Evolutionary conservation across 2,329 filamentous ascomycete species (phyloP).

Genomic region (Pseudopyrenochaeta lycopersici): DNA sequence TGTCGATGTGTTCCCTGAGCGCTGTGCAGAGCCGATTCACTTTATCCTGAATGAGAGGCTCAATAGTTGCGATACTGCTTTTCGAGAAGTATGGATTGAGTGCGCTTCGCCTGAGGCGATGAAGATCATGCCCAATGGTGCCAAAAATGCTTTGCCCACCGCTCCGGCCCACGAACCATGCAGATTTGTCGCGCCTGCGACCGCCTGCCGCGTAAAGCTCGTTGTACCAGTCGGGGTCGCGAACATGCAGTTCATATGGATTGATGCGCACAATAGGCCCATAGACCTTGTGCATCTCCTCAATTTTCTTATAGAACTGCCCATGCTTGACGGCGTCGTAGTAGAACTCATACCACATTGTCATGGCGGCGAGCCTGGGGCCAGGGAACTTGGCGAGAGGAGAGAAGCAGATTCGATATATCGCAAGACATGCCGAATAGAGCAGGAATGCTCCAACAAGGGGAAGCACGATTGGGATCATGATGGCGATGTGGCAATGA

Average conservation of each 20-base stretch:
- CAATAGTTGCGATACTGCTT: neutral
- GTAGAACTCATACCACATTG: slow-evolving; percentile 33
- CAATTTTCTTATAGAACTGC: slow-evolving; percentile 35
- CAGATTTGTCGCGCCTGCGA: slow-evolving; percentile 2
- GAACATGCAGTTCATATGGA: slow-evolving; percentile 34
- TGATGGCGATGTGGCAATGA: too few species aligned
- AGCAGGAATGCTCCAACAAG: too few species aligned
- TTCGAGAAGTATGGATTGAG: slow-evolving; percentile 10
- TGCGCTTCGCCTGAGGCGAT: slow-evolving; percentile 6
- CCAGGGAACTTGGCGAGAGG: slow-evolving; percentile 32
- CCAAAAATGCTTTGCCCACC: neutral
- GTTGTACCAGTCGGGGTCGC: slow-evolving; percentile 30
- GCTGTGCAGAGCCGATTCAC: neutral
- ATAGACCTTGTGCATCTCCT: slow-evolving; percentile 39
- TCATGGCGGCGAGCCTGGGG: slow-evolving; percentile 29
- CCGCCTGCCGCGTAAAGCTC: slow-evolving; percentile 27
- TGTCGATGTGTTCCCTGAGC: too few species aligned
- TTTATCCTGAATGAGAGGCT: neutral
- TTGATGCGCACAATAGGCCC: slow-evolving; percentile 40
- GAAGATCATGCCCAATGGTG: neutral
- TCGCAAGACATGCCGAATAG: neutral
- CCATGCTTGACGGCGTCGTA: slow-evolving; percentile 28
- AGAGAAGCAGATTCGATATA: slow-evolving; percentile 19
- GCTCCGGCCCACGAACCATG: neutral
- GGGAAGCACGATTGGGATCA: too few species aligned